A percentile compares a stretch with the other conserved stretches of the same genome.
Conservation (phyloP, 1,139 yeast species). For the Taiozyma onychis region DNA sequence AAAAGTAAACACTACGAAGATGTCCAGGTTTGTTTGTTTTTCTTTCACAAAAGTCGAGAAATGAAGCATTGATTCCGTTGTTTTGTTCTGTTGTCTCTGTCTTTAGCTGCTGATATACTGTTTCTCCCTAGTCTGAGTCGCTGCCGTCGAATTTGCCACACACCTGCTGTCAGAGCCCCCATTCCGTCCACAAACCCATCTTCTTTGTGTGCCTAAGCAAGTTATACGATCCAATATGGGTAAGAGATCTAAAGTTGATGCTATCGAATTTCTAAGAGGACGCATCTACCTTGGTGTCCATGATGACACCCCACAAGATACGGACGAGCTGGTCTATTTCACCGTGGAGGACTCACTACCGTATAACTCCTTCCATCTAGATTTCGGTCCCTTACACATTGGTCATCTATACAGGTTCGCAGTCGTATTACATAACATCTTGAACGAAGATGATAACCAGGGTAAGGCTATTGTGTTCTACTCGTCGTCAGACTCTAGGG, state of each 20-base stretch:
- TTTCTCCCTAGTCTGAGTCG: neutral
- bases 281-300: conserved; percentile 89
- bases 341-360: conserved; percentile 90
- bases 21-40: conserved; percentile 5
- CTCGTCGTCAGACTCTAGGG: conserved; percentile 74
- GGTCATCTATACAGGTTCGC: conserved; percentile 95
- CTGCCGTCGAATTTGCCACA: neutral
- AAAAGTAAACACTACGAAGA: conserved; percentile 4
- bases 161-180: neutral
- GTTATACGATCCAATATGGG: conserved; percentile 21
- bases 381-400: conserved; percentile 92
- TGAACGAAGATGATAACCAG: conserved; percentile 78
- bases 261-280: conserved; percentile 43
- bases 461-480: conserved; percentile 89
- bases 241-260: conserved; percentile 27
- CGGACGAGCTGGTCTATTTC: conserved; percentile 72
- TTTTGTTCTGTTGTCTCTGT: neutral
- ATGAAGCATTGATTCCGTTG: neutral
- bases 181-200: too few relatives aligned
- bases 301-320: conserved; percentile 73
- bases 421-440: conserved; percentile 83
- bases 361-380: conserved; percentile 89
- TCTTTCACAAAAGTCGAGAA: neutral
- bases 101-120: neutral
- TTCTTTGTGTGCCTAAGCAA: neutral